Conservation (phyloP, 225 moss, liverwort and hornwort species). For the Anthoceros angustus region DNA sequence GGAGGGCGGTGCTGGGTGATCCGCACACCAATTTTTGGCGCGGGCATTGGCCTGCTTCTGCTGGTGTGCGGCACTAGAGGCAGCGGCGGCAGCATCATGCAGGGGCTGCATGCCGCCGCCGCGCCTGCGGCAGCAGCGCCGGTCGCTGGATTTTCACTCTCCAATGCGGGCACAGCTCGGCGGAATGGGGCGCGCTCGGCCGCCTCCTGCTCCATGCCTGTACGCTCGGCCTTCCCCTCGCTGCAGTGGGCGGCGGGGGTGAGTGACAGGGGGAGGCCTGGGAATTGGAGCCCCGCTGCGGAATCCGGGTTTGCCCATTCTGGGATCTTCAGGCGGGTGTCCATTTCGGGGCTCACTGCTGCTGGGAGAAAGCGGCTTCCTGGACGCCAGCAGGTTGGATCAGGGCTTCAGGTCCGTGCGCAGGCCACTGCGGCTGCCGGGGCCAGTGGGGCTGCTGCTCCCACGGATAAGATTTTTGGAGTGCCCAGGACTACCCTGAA, state of each 20-base stretch:
- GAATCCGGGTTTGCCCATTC: not conserved
- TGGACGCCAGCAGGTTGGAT: conserved; percentile 14
- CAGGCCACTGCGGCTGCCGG: conserved; percentile 35
- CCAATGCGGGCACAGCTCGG: conserved; percentile 2
- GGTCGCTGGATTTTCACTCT: not conserved
- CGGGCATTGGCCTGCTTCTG: not conserved
- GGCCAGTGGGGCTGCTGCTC: conserved; percentile 17
- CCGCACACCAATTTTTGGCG: not conserved
- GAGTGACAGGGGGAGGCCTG: not conserved
- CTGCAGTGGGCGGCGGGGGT: not conserved
- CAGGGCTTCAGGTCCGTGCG: conserved; percentile 23
- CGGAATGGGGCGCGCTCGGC: conserved; percentile 9
- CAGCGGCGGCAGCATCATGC: conserved; percentile 9
- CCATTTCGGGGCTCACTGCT: conserved; percentile 11
- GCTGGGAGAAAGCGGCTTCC: conserved; percentile 1
- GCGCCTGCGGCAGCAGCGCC: conserved; percentile 8
- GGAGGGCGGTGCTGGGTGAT: not conserved
- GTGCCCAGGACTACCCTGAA: conserved; percentile 47
- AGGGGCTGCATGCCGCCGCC: conserved; percentile 13
- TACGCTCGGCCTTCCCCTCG: not conserved
- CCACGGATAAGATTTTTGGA: conserved; percentile 48
- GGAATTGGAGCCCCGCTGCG: not conserved
- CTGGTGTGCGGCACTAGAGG: conserved; percentile 15
- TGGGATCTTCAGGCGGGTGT: conserved; percentile 1
- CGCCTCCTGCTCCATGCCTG: not conserved